Conservation (phyloP, 805 yeast species). For the Teunomyces atbi region DNA sequence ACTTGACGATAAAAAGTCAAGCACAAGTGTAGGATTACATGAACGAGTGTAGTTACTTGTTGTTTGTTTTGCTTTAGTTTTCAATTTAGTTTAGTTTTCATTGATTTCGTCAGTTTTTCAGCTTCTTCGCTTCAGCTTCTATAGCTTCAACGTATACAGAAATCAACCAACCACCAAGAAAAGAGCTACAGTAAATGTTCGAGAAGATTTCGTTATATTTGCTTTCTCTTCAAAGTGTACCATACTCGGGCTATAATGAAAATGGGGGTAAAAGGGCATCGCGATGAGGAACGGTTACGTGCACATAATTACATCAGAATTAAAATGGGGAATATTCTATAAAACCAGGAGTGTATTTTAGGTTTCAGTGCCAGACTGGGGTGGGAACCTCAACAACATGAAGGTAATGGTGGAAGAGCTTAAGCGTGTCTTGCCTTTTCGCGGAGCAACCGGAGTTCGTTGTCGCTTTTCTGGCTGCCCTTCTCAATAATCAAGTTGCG, state of each 20-base stretch:
- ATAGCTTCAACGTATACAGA: too few relatives aligned
- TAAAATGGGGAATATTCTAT: background rate
- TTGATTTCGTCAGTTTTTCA: background rate
- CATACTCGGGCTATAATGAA: background rate
- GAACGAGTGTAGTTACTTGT: too few relatives aligned
- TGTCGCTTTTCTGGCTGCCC: slow-evolving; percentile 41
- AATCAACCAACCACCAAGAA: too few relatives aligned
- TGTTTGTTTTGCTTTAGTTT: too few relatives aligned
- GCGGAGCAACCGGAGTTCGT: slow-evolving; percentile 35
- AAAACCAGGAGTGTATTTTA: background rate
- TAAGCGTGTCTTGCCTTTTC: slow-evolving; percentile 22
- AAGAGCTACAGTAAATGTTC: too few relatives aligned
- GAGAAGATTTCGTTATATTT: too few relatives aligned
- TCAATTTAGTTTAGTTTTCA: too few relatives aligned
- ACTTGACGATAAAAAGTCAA: background rate
- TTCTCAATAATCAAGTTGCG: slow-evolving; percentile 54
- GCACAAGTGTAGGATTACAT: background rate
- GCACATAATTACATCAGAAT: background rate
- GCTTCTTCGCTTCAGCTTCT: too few relatives aligned
- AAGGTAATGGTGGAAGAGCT: too few relatives aligned
- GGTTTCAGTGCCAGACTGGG: background rate
- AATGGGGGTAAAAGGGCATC: background rate
- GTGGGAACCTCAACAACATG: too few relatives aligned
- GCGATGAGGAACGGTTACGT: background rate
- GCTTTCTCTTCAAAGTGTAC: too few relatives aligned